phyloP scores from a whole-genome alignment of 2,329 filamentous ascomycete species.

The Dactylellina drechsleri region DNA sequence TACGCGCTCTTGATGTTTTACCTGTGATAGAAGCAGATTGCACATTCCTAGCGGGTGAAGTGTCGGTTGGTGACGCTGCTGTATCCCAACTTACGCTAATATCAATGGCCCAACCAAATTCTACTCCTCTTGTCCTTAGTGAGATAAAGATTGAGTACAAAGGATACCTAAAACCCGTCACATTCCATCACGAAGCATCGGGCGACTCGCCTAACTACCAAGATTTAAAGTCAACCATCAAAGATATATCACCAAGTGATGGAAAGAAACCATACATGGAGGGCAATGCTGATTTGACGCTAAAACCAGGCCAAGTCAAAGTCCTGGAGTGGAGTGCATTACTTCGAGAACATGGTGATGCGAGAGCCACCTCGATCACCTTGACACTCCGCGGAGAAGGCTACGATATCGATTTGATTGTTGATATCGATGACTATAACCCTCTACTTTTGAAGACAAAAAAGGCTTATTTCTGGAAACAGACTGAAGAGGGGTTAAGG shows the following conservation, averaged over 20 bases:
- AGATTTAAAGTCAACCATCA: conserved; percentile 35
- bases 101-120: conserved; percentile 68
- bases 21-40: conserved; percentile 69
- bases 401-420: conserved; percentile 47
- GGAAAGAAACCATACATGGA: conserved; percentile 55
- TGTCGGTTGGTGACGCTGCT: conserved; percentile 71
- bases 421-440: conserved; percentile 47
- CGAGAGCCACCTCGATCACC: conserved; percentile 68
- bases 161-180: conserved; percentile 69
- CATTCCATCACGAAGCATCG: conserved; percentile 62
- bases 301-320: conserved; percentile 74
- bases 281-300: conserved; percentile 67
- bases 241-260: conserved; percentile 53
- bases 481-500: conserved; percentile 23
- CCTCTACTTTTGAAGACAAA: conserved; percentile 43
- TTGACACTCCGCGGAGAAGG: conserved; percentile 54
- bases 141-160: conserved; percentile 69
- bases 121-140: conserved; percentile 67
- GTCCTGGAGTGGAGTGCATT: conserved; percentile 77
- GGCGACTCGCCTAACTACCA: conserved; percentile 51
- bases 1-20: conserved; percentile 67
- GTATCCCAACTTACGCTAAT: conserved; percentile 69
- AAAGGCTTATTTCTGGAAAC: conserved; percentile 42
- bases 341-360: conserved; percentile 83
- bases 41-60: conserved; percentile 69